phyloP scores from a whole-genome alignment of 2,329 filamentous ascomycete species.

The Colletotrichum sp. region DNA sequence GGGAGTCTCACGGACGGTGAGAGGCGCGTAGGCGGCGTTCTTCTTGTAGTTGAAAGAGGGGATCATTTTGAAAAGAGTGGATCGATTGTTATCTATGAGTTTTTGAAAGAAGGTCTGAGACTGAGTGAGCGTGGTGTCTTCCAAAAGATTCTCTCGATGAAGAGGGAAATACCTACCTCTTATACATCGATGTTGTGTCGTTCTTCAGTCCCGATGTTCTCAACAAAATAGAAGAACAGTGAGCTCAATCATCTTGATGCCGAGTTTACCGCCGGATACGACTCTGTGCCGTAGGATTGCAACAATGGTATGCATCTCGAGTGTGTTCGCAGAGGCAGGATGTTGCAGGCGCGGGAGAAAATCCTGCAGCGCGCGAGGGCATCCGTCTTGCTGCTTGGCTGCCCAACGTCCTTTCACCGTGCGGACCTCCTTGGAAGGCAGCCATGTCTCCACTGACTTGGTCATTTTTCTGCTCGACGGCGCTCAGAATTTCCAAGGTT shows the following conservation, averaged over 20 bases:
- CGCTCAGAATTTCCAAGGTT: background rate
- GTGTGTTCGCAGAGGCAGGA: background rate
- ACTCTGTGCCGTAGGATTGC: background rate
- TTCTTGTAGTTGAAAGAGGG: background rate
- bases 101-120: background rate
- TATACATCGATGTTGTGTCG: background rate
- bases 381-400: background rate
- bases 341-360: background rate
- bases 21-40: background rate
- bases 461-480: background rate
- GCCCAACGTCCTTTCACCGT: background rate
- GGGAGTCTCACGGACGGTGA: background rate
- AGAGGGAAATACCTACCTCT: background rate
- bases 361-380: background rate
- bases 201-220: background rate
- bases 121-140: background rate
- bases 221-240: background rate
- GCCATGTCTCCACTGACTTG: background rate
- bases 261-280: background rate
- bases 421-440: background rate
- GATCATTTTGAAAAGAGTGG: background rate
- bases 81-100: background rate
- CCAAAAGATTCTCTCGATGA: background rate
- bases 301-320: background rate
- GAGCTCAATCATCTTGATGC: background rate